Evolutionary conservation across 176 grass and related monocot species (phyloP), one percentile per base, ranked within the genome.

Genomic region (Rhynchospora pubera): DNA sequence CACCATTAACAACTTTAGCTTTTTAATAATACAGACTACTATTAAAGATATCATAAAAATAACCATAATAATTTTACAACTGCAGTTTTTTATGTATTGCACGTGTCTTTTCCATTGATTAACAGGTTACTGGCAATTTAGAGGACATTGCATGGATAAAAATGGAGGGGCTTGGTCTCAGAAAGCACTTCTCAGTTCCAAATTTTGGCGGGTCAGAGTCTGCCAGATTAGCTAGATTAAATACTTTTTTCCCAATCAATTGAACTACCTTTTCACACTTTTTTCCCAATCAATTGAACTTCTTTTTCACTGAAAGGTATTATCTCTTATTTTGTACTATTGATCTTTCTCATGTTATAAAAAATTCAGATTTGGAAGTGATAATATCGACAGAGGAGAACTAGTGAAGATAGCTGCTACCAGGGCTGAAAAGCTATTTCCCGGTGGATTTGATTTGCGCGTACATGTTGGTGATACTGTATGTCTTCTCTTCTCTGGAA

Each of bases 401-500:
- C 81, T 88, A 34, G 81, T 88, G 81, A 88, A 88, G 62, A 84
- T 88, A 69, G 81, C 86, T 79, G 81, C 81, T 57, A 39, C 57
- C 5, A 83, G 86, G 84, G 80, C 72, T 5, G 58, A 84, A 44
- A 62, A 79, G 2, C 58, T 79, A 79, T 84, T 44, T 56, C 52
- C 46, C 51, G 52, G 52, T 47, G 73, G 30, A 84, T 88, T 84
- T 62, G 86, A 84, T 53, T 84, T 88, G 60, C 67, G 81, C 72
- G 86, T 88, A 19, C 86, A 88, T 72, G 86, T 88, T 62, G 86
- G 86, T 84, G 86, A 88, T 79, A 88, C 86, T 48, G 86, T 88
- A 88, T 52, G 81, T 62, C 44, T 23, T 70, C 44, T 47, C 15
- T 26, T 75, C 13, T 62, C 68, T 34, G 5, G 18, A 21, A 28